Percentiles rank a stretch among this genome's conserved stretches.
Conservation (phyloP, 352 stramenopile genomes). For the Phytophthora kernoviae region DNA sequence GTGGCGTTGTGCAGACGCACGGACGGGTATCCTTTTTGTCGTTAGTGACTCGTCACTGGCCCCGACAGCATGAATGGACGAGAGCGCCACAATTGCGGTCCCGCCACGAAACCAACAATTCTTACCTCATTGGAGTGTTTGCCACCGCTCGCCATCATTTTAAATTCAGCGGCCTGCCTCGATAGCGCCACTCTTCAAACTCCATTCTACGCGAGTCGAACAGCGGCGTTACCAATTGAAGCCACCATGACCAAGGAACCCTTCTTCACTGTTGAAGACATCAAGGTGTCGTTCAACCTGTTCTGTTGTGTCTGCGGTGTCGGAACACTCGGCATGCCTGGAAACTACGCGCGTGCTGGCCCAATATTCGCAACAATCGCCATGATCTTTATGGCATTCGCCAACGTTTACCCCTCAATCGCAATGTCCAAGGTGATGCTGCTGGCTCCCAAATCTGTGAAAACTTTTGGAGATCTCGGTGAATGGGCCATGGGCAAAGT, state of each 20-base stretch:
- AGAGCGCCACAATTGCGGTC: neutral
- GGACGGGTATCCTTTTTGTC: conserved; percentile 20
- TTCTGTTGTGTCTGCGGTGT: conserved; percentile 66
- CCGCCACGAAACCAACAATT: neutral
- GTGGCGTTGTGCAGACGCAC: conserved; percentile 12
- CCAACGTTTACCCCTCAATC: conserved; percentile 42
- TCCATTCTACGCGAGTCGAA: too few relatives aligned
- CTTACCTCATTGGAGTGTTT: neutral
- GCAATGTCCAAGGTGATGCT: conserved; percentile 38
- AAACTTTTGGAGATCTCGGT: conserved; percentile 35
- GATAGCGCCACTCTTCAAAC: conserved; percentile 11
- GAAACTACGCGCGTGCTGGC: conserved; percentile 56
- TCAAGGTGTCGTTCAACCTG: conserved; percentile 36
- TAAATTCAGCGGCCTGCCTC: neutral
- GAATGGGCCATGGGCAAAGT: conserved; percentile 35
- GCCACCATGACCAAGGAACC: conserved; percentile 39
- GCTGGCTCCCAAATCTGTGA: conserved; percentile 20
- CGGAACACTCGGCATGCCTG: conserved; percentile 60
- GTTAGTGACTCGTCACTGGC: conserved; percentile 15
- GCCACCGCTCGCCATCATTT: neutral
- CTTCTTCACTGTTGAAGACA: conserved; percentile 29
- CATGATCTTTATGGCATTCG: conserved; percentile 54
- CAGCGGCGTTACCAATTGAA: too few relatives aligned
- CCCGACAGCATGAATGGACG: conserved; percentile 23
- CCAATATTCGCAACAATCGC: conserved; percentile 46